Conservation (phyloP, 2,329 filamentous ascomycete species). For the Apiospora rasikravindrae region DNA sequence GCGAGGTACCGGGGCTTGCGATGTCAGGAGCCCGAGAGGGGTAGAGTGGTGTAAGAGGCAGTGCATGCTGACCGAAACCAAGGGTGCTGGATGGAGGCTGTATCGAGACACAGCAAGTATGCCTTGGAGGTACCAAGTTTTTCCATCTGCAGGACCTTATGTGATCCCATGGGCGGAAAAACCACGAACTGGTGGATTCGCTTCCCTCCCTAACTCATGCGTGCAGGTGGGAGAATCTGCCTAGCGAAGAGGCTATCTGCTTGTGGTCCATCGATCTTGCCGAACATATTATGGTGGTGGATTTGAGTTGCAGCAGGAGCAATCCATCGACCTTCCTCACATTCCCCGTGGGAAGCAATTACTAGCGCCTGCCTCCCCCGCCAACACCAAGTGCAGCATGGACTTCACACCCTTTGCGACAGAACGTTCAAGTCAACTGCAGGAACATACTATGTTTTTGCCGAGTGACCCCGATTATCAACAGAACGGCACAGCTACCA, state of each 20-base stretch:
- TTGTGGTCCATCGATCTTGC: neutral
- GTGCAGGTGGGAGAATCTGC: neutral
- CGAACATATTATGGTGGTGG: too few relatives aligned
- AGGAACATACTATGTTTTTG: neutral
- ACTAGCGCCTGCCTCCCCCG: neutral
- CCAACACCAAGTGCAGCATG: neutral
- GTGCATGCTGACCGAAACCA: neutral
- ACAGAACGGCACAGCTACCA: neutral
- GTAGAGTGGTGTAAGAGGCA: neutral
- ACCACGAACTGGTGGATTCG: too few relatives aligned
- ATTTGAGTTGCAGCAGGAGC: neutral
- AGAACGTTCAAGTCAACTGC: neutral
- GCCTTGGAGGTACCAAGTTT: neutral
- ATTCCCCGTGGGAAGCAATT: neutral
- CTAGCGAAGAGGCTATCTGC: neutral
- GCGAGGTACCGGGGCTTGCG: neutral
- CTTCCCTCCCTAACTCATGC: too few relatives aligned
- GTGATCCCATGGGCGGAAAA: neutral
- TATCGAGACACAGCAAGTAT: neutral
- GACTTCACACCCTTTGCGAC: neutral
- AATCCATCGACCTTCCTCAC: neutral
- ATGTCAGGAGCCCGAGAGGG: neutral
- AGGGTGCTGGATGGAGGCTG: neutral
- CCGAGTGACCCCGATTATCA: neutral
- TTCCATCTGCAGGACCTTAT: neutral